Evolutionary conservation across 306 rosid species (phyloP), one percentile per base, ranked within the genome.

Genomic region (Inga leiocalycina): DNA sequence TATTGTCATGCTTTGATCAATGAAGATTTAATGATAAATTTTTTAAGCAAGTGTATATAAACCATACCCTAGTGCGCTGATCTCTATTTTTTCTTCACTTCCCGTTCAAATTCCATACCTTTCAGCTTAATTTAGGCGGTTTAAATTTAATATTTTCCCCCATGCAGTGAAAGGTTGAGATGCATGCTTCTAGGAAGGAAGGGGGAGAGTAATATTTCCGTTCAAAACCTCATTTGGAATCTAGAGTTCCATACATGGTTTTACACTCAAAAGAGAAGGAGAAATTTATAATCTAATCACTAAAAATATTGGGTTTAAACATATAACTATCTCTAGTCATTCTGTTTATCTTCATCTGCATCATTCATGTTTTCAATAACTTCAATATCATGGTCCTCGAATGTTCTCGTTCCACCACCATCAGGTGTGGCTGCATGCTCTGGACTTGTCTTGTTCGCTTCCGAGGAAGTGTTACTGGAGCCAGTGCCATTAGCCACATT

Each of bases 401-500:
- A 46, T 37, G 89, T 48, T 84, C 88, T 90, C 62, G 80, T 76
- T 76, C 70, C 88, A 70, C 74, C 65, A 68, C 71, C 84, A 46
- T 75, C 83, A 8, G 89, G 65, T 17, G 87, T 73, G 72, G 62
- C 85, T 51, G 49, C 81, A 85, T 87, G 87, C 69, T 90, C 93
- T 1, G 87, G 72, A 30, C 70, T 81, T 4, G 82, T 67, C 62
- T 81, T 72, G 90, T 84, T 74, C 59, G 78, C 87, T 85, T 87
- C 89, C 16, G 83, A 64, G 22, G 75, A 71, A 69, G 84, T 48
- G 32, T 79, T 84, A 32, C 81, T 57, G 5, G 88, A 77, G 35
- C 88, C 96, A 6, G 99, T 92, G 72, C 74, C 88, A 68, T 97
- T 97, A 45, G 64, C 75, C 76, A 85, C 92, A 49, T 89, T 86